Evolutionary conservation across 805 yeast genomes (phyloP).

Genomic region (Saccharomycopsis sp.): DNA sequence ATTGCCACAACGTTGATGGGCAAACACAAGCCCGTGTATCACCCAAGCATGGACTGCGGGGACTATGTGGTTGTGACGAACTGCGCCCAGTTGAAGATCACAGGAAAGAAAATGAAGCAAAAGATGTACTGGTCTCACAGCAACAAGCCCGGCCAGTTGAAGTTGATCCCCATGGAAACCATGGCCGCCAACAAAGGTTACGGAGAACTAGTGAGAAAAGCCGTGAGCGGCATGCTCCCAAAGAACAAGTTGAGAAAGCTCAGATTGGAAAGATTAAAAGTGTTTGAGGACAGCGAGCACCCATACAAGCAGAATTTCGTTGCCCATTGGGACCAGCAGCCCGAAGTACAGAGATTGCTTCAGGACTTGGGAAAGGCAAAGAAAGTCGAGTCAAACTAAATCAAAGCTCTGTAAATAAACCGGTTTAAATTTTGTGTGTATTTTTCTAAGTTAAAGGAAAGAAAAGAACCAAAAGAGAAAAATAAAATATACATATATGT

Average conservation of each 20-base stretch:
- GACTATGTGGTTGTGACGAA: constrained; percentile 96
- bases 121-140: constrained; percentile 87
- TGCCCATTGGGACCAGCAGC: constrained; percentile 77
- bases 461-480: no score
- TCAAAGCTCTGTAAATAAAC: background rate
- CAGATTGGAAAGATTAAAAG: constrained; percentile 76
- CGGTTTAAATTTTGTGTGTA: no score
- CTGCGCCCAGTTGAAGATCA: constrained; percentile 68
- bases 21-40: constrained; percentile 90
- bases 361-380: constrained; percentile 1
- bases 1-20: constrained; percentile 88
- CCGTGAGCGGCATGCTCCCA: constrained; percentile 95
- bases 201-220: constrained; percentile 75
- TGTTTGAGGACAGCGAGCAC: constrained; percentile 79
- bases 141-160: constrained; percentile 81
- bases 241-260: constrained; percentile 73
- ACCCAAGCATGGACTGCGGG: constrained; percentile 76
- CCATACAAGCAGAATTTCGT: constrained; percentile 78
- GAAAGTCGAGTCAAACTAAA: constrained; percentile 5
- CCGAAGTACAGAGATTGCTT: constrained; percentile 29
- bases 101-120: constrained; percentile 76
- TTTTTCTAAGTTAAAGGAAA: no score
- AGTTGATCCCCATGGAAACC: constrained; percentile 71
- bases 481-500: no score
- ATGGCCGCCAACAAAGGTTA: constrained; percentile 73